Base-by-base conservation (phyloP, 2,329 filamentous ascomycete genomes). In the Paracoccidioides lutzii region DNA sequence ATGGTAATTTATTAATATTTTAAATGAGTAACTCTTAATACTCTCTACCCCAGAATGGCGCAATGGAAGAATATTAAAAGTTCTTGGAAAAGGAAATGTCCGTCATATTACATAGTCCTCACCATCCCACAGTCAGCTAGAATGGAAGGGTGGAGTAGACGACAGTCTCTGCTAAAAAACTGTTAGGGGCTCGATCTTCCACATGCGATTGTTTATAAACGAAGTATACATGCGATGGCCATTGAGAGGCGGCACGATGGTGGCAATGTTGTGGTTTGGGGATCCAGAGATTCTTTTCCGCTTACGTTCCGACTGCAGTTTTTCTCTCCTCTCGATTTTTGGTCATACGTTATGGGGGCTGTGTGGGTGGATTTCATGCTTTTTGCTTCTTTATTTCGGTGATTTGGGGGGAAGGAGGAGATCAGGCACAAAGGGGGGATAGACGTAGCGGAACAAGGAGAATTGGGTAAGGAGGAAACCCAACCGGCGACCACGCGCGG, bases 111-210 rank as follows among this genome's bases (percentile, higher is more conserved):
- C 68, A 69, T 68, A 74, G 72, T 74, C 72, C 72, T 72, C 49
- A 66, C 65, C 62, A 67, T 66, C 66, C 69, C 63, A 73, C 62
- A 40, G 57, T 65, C 56, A 57, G 45, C 44, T 63, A 55, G 64
- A 71, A 67, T 67, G 71, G 68, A 69, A 74, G 72, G 72, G 72
- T 74, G 72, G 72, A 74, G 72, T 72, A 73, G 72, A 74, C 72
- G 72, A 56, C 58, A 71, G 71, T 72, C 66, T 64, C 72, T 74
- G 72, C 72, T 74, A 61, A 74, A 72, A 74, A 74, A 72, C 71
- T 71, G 71, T 68, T 68, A 68, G 66, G 58, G 69, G 68, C 72
- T 74, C 71, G 69, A 67, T 74, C 69, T 74, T 64, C 72, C 72
- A 74, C 71, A 66, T 49, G 43, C 28, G 35, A 41, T 42, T 52